Evolutionary conservation across 805 yeast species (phyloP), one percentile per base, ranked within the genome.

Genomic region (Hyphopichia homilentoma): DNA sequence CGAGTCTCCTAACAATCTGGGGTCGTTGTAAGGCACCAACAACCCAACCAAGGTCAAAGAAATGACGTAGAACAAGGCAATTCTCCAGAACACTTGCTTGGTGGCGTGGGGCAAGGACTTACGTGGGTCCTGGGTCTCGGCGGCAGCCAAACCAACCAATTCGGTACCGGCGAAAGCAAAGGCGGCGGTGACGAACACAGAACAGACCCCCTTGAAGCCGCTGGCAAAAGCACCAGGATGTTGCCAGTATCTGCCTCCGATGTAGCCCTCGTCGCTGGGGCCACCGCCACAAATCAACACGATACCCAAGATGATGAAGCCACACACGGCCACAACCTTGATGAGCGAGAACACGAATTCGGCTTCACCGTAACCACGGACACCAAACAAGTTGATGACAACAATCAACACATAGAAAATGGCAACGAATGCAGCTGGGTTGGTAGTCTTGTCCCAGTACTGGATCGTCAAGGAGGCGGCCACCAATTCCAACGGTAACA

Each of bases 271-370:
- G 16, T 67, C 65, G 21, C 47, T 49, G 29, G 79, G 77, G 12
- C 74, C 77, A 32, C 80, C 69, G 32, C 69, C 69, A 29, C 66
- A 62, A 25, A 57, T 54, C 27, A 62, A 48, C 11, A 62, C 57
- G 9, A 63, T 52, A 34, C 77, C 76, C 40, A 76, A 57, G 33
- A 79, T 67, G 49, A 73, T 70, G 49, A 75, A 77, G 5, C 81
- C 83, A n/a, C 63, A 40, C 35, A 79, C 67, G 54, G 81, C 77
- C 25, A 79, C 55, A 16, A 82, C 73, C 54, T 84, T 84, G 46
- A 82, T 68, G 37, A 73, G 41, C 34, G 85, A 80, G 49, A 83
- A 79, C 51, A 75, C 68, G 38, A 84, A 72, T 48, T 77, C 84
- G 17, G 78, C 76, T 50, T 75, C 81, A 26, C 81, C 83, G 39